A percentile compares a stretch with the other conserved stretches of the same genome.
phyloP scores from a whole-genome alignment of 306 rosid species.

The Trifolium repens region DNA sequence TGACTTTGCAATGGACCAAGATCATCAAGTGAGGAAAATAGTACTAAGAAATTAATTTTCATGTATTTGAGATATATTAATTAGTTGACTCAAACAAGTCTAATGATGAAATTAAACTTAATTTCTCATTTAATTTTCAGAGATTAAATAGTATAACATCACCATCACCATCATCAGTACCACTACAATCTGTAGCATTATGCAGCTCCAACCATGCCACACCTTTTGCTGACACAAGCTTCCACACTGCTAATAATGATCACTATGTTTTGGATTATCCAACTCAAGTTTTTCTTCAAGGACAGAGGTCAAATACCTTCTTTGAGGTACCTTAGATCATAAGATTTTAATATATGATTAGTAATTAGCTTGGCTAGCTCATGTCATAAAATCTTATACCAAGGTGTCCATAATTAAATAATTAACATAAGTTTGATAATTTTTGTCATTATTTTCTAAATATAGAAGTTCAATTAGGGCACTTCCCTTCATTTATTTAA shows the following conservation, averaged over 20 bases:
- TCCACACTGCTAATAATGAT: slow-evolving; percentile 42
- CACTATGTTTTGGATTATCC: slow-evolving; percentile 54
- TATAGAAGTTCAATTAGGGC: neutral
- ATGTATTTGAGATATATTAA: neutral
- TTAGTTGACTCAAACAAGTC: neutral
- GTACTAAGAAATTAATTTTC: neutral
- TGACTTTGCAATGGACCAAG: slow-evolving; percentile 74
- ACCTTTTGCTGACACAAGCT: slow-evolving; percentile 51
- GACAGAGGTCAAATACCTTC: slow-evolving; percentile 53
- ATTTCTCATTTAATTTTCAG: slow-evolving; percentile 45
- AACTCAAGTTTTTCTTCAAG: slow-evolving; percentile 53
- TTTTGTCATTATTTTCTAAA: neutral
- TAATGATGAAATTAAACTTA: slow-evolving; percentile 29
- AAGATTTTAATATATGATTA: neutral
- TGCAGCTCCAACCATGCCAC: slow-evolving; percentile 57
- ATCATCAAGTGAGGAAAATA: slow-evolving; percentile 53
- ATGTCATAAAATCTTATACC: no score
- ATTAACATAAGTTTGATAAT: neutral
- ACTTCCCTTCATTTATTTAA: neutral
- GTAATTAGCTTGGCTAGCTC: neutral
- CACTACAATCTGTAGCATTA: slow-evolving; percentile 49
- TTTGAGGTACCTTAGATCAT: slow-evolving; percentile 50
- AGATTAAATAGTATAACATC: slow-evolving; percentile 50
- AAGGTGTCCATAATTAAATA: no score
- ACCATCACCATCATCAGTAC: slow-evolving; percentile 45